Base-by-base conservation (phyloP, 176 grass and related monocot species). In the Ensete glaucum region DNA sequence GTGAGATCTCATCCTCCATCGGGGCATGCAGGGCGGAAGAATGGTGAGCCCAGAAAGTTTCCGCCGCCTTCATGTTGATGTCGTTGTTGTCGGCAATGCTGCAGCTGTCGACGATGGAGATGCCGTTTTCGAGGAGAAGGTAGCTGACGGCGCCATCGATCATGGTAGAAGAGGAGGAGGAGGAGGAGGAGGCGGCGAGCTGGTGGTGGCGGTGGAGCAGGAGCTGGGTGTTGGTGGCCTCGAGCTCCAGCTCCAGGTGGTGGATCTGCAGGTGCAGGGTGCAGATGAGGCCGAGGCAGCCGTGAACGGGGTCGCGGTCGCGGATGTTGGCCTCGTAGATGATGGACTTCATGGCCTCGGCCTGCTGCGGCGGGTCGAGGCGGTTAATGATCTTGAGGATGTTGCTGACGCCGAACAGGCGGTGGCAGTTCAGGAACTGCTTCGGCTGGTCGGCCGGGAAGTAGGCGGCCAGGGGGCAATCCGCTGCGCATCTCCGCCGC, bases 381-480 rank as follows among this genome's bases (percentile, higher is more conserved):
- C 0, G 1, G 50, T 1, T 0, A 6, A 88, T 43, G 1, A 76
- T 62, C 14, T 53, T 67, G 16, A 82, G 66, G 15, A 82, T 79
- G n/a, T 62, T 85, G 29, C 53, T 72, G 14, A 85, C 50, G 23
- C 87, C 83, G 50, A 85, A 85, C 23, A 85, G 62, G 3, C 67
- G 66, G 14, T 79, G 48, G 29, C 67, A 67, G 52, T 73, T 69
- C 43, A 26, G 49, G 87, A 89, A 89, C 15, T 13, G 63, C 12
- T 14, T 25, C 9, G 59, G 76, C 52, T 73, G 24, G 23, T 56
- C 26, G 53, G 73, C n/a, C 9, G 77, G 73, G 73, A 89, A 89
- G 77, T 80, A 85, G 11, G 54, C 83, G 34, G 50, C 67, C 17
- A 85, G 76, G 8, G 12, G 11, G 77, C 83, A 85, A 16, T 71